phyloP scores from a whole-genome alignment of 2,329 filamentous ascomycete species.

The Canariomyces notabilis region DNA sequence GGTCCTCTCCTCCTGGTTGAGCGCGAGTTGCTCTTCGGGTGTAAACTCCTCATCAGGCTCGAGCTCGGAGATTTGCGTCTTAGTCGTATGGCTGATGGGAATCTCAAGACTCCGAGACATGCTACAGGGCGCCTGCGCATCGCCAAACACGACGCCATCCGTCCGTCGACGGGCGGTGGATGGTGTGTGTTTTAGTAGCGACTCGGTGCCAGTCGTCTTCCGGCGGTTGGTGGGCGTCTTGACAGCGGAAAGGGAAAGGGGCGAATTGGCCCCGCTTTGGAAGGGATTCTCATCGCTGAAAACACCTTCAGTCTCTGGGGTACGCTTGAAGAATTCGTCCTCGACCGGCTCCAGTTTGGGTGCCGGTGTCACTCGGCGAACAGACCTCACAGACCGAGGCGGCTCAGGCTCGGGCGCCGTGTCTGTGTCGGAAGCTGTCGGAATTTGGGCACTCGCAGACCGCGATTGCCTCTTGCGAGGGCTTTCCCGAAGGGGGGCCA shows the following conservation, averaged over 20 bases:
- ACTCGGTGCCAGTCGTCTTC: constrained; percentile 42
- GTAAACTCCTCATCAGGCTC: constrained; percentile 90
- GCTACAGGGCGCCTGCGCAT: constrained; percentile 48
- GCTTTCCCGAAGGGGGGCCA: constrained; percentile 38
- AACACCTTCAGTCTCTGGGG: constrained; percentile 52
- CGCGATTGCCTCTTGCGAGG: constrained; percentile 52
- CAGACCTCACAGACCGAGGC: constrained; percentile 45
- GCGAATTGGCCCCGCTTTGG: constrained; percentile 74
- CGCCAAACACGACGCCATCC: constrained; percentile 42
- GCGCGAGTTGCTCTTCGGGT: constrained; percentile 77
- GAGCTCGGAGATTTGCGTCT: constrained; percentile 37
- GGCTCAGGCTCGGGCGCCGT: constrained; percentile 40
- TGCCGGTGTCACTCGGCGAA: constrained; percentile 49
- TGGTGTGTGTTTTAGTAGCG: constrained; percentile 36
- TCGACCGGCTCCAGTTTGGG: constrained; percentile 53
- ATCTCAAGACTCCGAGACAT: constrained; percentile 56
- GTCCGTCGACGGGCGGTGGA: constrained; percentile 41
- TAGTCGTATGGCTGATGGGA: constrained; percentile 39
- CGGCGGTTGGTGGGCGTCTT: constrained; percentile 46
- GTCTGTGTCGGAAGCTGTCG: constrained; percentile 48
- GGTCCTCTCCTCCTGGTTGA: constrained; percentile 63
- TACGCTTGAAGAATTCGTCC: constrained; percentile 38
- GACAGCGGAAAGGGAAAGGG: constrained; percentile 38
- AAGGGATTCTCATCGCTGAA: constrained; percentile 93
- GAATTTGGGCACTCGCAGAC: constrained; percentile 49